Percentiles rank a stretch among this genome's conserved stretches.
Conservation (phyloP, 768 basidiomycete species). For the Trametopsis cervina region DNA sequence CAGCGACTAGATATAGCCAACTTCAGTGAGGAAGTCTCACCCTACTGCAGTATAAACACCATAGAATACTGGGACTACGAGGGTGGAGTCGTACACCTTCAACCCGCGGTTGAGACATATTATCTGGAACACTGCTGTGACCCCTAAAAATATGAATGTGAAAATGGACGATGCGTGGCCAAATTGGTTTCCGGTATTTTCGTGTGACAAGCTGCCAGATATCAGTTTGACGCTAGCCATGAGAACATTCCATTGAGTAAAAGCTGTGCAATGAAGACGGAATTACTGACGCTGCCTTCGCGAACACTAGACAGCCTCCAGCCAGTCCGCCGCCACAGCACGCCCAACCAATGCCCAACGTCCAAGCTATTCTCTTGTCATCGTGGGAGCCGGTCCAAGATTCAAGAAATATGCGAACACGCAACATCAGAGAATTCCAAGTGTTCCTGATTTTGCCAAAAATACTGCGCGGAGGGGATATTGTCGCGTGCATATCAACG, state of each 20-base stretch:
- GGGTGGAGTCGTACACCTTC: conserved; percentile 83
- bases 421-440: conserved; percentile 42
- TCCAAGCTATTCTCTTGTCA: conserved; percentile 85
- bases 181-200: conserved; percentile 83
- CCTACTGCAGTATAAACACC: conserved; percentile 85
- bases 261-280: conserved; percentile 4
- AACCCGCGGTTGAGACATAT: conserved; percentile 87
- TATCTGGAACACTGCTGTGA: conserved; percentile 85
- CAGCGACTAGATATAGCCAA: not conserved
- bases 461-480: conserved; percentile 18
- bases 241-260: conserved; percentile 5
- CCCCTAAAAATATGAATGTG: conserved; percentile 44
- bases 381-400: conserved; percentile 70
- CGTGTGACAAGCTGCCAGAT: conserved; percentile 67
- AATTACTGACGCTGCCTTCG: conserved; percentile 49
- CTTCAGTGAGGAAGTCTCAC: conserved; percentile 28
- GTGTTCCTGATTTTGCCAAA: conserved; percentile 28
- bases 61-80: conserved; percentile 94
- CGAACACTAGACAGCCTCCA: conserved; percentile 85
- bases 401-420: conserved; percentile 61
- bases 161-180: conserved; percentile 77
- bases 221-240: conserved; percentile 65
- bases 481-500: conserved; percentile 25
- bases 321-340: conserved; percentile 88
- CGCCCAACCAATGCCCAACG: conserved; percentile 90